Evolutionary conservation across 306 rosid genomes (phyloP), one percentile per base, ranked within the genome.

Genomic region (Dicorynia guianensis): DNA sequence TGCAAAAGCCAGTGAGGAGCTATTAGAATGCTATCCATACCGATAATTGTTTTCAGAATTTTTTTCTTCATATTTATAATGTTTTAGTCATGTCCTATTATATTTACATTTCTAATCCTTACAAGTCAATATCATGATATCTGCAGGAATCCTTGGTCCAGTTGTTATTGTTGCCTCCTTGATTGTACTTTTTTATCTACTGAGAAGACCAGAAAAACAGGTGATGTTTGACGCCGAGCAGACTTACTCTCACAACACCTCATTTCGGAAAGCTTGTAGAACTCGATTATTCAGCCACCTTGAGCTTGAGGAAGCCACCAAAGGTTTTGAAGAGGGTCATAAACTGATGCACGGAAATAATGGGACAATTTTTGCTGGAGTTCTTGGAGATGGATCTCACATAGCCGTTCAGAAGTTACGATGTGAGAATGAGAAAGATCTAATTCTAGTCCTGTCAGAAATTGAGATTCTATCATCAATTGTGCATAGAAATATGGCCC

Each of bases 61-160:
- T 33, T 46, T 25, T 4, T 38, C 65, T 44, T 55, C 33, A 50
- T 75, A n/a, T 42, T 6, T 49, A 11, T 56, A 65, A 56, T 39
- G 9, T 48, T 3, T 19, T 19, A 57, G 30, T 50, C 58, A 67
- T 57, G 52, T 25, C 6, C 10, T 13, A 6, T 15, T 53, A 75
- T 36, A 3, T 17, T 71, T 60, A 4, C 19, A 15, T 34, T 48
- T 67, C 42, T 39, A 20, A 17, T 71, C 72, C 17, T 47, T 53
- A 47, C 19, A 7, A 9, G 40, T 77, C 72, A 42, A 52, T 75
- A n/a, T 80, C 15, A 40, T 44, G 59, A 15, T 63, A 54, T 74
- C 58, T 84, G 85, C 96, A 95, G 99, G 99, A 77, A 80, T 90
- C 80, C 88, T 95, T 69, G 93, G 92, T 81, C 86, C 93, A 4